Conservation (phyloP, 257 asterid genomes). For the Solanum commersonii region DNA sequence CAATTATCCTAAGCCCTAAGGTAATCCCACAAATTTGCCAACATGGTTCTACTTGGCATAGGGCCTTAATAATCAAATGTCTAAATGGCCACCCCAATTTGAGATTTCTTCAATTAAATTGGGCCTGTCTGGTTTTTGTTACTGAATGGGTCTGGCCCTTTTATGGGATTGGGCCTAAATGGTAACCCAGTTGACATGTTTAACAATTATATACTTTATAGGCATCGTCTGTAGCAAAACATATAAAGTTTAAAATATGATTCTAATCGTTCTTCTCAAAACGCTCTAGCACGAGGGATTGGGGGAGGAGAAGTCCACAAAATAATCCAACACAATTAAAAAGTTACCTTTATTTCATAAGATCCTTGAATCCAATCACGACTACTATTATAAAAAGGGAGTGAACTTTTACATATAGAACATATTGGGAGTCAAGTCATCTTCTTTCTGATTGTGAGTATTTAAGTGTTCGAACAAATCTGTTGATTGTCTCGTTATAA, state of each 20-base stretch:
- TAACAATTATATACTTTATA: not conserved
- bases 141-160: no score
- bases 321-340: not conserved
- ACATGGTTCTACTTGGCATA: not conserved
- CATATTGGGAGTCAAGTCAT: not conserved
- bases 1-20: not conserved
- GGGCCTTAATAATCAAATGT: not conserved
- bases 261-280: not conserved
- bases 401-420: not conserved
- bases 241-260: not conserved
- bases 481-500: rapidly evolving
- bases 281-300: rapidly evolving
- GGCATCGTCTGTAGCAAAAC: not conserved
- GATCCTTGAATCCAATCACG: not conserved
- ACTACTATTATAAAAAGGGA: not conserved
- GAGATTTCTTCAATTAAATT: not conserved
- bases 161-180: not conserved
- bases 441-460: not conserved
- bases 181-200: not conserved
- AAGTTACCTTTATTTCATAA: not conserved
- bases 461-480: rapidly evolving
- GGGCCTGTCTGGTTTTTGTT: not conserved
- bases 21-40: not conserved
- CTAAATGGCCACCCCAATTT: not conserved
- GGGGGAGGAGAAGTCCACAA: no score